These are phyloP conservation scores for Hyphopichia fennica DNA, from an alignment of 1,139 yeast species.

Conservation along the genomic window DNA sequence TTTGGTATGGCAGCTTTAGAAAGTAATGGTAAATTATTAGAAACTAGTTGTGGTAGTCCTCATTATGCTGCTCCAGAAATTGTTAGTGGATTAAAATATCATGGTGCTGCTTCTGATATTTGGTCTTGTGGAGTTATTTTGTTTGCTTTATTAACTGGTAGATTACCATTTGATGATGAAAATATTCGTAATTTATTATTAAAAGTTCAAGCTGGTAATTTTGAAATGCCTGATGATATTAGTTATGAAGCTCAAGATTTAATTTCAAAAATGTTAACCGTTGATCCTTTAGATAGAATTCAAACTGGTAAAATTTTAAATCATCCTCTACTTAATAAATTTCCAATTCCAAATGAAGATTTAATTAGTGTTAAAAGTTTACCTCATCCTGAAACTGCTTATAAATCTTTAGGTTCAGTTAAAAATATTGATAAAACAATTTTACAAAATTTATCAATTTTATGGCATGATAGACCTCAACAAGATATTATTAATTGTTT, in stretches of 20 bases:
- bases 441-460: slow-evolving; percentile 63
- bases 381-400: slow-evolving; percentile 65
- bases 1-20: slow-evolving; percentile 89
- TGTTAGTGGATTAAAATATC: slow-evolving; percentile 73
- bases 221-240: slow-evolving; percentile 68
- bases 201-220: slow-evolving; percentile 75
- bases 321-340: slow-evolving; percentile 74
- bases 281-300: slow-evolving; percentile 76
- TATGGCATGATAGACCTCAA: slow-evolving; percentile 72
- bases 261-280: slow-evolving; percentile 68
- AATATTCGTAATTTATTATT: slow-evolving; percentile 66
- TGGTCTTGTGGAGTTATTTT: slow-evolving; percentile 87
- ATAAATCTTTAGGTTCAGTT: slow-evolving; percentile 46
- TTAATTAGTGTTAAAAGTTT: slow-evolving; percentile 52
- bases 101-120: slow-evolving; percentile 81
- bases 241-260: slow-evolving; percentile 71
- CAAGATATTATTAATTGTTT: slow-evolving; percentile 56
- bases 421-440: slow-evolving; percentile 62
- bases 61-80: slow-evolving; percentile 89
- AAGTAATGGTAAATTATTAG: slow-evolving; percentile 66
- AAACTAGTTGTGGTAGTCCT: slow-evolving; percentile 84
- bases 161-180: slow-evolving; percentile 80
- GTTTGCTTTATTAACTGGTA: slow-evolving; percentile 75
- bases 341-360: slow-evolving; percentile 53
- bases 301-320: slow-evolving; percentile 71